Evolutionary conservation across 305 asterid species (phyloP), one percentile per base, ranked within the genome.

Genomic region (Caryopteris hybrid): DNA sequence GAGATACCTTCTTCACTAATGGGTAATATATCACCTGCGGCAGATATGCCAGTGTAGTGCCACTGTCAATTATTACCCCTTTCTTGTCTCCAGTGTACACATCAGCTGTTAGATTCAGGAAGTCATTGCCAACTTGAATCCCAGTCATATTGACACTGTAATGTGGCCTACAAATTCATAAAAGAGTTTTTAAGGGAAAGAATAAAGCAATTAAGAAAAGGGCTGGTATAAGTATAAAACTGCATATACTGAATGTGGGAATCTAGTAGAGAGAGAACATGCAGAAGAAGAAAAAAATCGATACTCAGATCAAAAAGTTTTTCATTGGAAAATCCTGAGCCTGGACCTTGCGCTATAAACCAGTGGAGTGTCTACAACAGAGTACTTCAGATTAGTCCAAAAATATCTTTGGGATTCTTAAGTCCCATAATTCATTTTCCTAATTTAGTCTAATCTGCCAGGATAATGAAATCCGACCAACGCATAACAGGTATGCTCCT

Each of bases 71-170:
- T 74, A 94, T 85, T 60, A 91, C 96, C 60, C 97, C 97, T 70
- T 75, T 78, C 71, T 81, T 86, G 81, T 80, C 92, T 72, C 89
- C 95, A 61, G 64, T 73, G 73, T 78, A 84, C 61, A 80, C 42
- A 68, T 86, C 95, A 68, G 83, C 33, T 57, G 99, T 77, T 74
- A 91, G 84, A 78, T 82, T 88, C 73, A 94, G 85, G 68, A 68
- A 76, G 61, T 84, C 86, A 47, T 22, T 73, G 65, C 96, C 99
- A 53, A 94, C 92, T 72, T 88, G 96, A 79, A 94, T 76, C 66
- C 82, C 89, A 41, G 98, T 94, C 96, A 94, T 82, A 81, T 94
- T 94, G 85, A 91, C 99, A 86, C 79, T 89, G 90, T 94, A 94
- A 82, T 94, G 98, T 46, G 87, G 95, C 97, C 99, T 94, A 47